These are phyloP conservation scores for Lipomyces yamanashiensis DNA, from an alignment of 805 yeast species.

Conservation along the genomic window DNA sequence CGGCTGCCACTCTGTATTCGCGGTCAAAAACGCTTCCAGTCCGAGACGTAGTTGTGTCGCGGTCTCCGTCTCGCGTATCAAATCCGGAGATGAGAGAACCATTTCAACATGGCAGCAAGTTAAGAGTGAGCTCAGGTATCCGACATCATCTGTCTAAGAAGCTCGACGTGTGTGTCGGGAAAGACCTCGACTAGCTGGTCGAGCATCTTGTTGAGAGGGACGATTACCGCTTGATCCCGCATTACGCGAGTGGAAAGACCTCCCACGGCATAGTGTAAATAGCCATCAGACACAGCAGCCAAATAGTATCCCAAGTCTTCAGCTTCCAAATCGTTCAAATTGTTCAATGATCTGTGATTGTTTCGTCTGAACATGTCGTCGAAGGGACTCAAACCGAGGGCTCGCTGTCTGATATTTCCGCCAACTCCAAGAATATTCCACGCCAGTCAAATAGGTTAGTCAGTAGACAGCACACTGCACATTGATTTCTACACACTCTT, in stretches of 20 bases:
- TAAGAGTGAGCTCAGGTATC: conserved; percentile 30
- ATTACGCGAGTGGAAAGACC: conserved; percentile 2
- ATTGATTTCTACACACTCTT: too few species aligned
- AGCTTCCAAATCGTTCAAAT: conserved; percentile 16
- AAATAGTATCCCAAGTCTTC: conserved; percentile 6
- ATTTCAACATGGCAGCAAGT: conserved; percentile 31
- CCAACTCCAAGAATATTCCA: background rate
- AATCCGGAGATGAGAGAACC: conserved; percentile 24
- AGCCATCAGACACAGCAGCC: background rate
- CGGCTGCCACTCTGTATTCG: conserved; percentile 28
- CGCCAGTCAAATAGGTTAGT: background rate
- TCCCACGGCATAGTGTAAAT: background rate
- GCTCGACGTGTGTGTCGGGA: conserved; percentile 34
- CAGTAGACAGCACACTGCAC: background rate
- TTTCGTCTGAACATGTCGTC: conserved; percentile 6
- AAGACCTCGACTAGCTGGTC: conserved; percentile 25
- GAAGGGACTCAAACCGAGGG: conserved; percentile 12
- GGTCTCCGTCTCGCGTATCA: conserved; percentile 22
- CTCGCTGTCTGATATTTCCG: background rate
- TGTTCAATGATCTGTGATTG: background rate
- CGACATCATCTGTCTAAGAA: conserved; percentile 26
- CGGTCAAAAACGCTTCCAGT: conserved; percentile 31
- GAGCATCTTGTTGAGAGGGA: conserved; percentile 22
- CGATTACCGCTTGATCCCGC: conserved; percentile 10
- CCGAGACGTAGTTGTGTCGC: conserved; percentile 15